Evolutionary conservation across 2,329 filamentous ascomycete genomes (phyloP).

Genomic region (Trichophyton mentagrophytes): DNA sequence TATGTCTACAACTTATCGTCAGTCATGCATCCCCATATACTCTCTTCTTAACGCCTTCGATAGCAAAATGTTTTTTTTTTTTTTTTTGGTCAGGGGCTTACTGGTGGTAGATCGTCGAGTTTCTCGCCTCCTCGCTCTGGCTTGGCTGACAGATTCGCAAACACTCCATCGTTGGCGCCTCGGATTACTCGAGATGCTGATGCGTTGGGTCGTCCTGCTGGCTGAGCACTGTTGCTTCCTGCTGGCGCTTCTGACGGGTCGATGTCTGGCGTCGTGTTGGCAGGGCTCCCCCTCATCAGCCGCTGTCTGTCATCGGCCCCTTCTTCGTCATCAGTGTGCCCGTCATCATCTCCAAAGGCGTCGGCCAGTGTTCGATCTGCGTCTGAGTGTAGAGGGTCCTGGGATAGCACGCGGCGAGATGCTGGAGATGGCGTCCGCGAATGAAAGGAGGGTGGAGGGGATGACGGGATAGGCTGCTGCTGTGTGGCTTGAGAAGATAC

Average conservation of each 20-base stretch:
- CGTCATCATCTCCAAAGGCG: slow-evolving; percentile 75
- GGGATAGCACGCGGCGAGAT: slow-evolving; percentile 40
- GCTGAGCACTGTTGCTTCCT: background rate
- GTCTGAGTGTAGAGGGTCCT: slow-evolving; percentile 39
- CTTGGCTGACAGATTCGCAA: slow-evolving; percentile 86
- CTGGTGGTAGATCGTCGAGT: slow-evolving; percentile 83
- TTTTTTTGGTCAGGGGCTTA: slow-evolving; percentile 39
- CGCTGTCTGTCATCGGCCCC: slow-evolving; percentile 73
- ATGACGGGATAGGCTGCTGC: slow-evolving; percentile 23
- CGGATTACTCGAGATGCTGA: slow-evolving; percentile 11
- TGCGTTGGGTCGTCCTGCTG: background rate
- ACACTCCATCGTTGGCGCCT: slow-evolving; percentile 80
- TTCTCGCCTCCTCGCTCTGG: slow-evolving; percentile 62
- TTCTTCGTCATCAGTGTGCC: slow-evolving; percentile 56
- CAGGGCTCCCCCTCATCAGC: slow-evolving; percentile 57
- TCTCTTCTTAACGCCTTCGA: no score
- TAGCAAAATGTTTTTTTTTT: background rate
- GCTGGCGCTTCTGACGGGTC: background rate
- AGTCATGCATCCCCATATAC: background rate
- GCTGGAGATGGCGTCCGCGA: slow-evolving; percentile 63
- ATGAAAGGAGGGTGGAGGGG: slow-evolving; percentile 64
- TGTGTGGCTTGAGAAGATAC: slow-evolving; percentile 20
- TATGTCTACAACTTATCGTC: slow-evolving; percentile 54
- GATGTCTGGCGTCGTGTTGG: slow-evolving; percentile 6
- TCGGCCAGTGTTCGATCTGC: slow-evolving; percentile 78